Evolutionary conservation across 148 eudicot genomes (phyloP).

Genomic region (Rhododendron molle): DNA sequence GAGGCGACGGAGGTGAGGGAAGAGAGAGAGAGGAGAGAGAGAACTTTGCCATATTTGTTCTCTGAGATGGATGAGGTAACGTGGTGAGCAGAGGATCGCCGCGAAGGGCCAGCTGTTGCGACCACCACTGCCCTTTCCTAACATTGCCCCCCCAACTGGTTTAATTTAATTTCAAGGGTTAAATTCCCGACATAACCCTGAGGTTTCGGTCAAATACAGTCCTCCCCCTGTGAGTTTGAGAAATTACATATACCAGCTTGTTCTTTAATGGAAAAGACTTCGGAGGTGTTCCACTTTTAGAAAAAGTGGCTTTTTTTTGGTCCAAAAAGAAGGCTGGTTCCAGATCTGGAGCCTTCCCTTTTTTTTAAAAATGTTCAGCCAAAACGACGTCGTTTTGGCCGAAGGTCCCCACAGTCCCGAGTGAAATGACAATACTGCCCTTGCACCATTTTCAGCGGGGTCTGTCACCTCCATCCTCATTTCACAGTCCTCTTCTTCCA

Average conservation of each 20-base stretch:
- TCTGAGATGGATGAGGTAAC: background rate
- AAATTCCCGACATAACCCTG: background rate
- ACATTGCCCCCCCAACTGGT: background rate
- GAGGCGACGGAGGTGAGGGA: slow-evolving; percentile 12
- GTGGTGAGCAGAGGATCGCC: slow-evolving; percentile 12
- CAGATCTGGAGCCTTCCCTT: too few species aligned
- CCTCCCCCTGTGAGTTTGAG: background rate
- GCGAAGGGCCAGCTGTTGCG: slow-evolving; percentile 15
- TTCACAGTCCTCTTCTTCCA: too few species aligned
- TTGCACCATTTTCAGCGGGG: too few species aligned
- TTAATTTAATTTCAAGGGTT: background rate
- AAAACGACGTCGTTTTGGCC: too few species aligned
- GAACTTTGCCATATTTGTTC: slow-evolving; percentile 21
- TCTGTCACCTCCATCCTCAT: too few species aligned
- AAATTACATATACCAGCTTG: too few species aligned
- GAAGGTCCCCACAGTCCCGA: too few species aligned
- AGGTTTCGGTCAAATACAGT: background rate
- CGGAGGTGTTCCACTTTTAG: too few species aligned
- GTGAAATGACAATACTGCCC: too few species aligned
- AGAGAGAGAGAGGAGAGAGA: slow-evolving; percentile 33
- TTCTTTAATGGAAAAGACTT: background rate
- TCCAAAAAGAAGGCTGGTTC: too few species aligned
- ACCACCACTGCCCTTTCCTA: slow-evolving; percentile 17
- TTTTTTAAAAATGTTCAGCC: too few species aligned
- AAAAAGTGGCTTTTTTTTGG: too few species aligned